These are phyloP conservation scores for Scutellaria minor DNA, from an alignment of 257 asterid species.

Conservation along the genomic window DNA sequence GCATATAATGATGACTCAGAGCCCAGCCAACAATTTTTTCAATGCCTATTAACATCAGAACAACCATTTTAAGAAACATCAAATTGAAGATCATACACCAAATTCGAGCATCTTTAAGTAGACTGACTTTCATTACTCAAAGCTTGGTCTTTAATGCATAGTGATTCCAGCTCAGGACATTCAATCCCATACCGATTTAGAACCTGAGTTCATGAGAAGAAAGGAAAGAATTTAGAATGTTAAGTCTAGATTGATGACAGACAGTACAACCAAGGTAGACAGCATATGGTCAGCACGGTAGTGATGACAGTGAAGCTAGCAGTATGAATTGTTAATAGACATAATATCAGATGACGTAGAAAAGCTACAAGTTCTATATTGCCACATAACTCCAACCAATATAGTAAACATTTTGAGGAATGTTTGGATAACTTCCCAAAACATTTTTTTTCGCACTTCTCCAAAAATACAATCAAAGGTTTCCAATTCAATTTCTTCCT, in stretches of 20 bases:
- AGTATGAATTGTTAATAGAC: neutral
- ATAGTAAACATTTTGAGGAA: no score
- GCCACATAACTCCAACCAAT: slow-evolving; percentile 8
- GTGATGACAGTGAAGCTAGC: slow-evolving; percentile 5
- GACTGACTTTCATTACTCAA: slow-evolving; percentile 79
- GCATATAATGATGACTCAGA: slow-evolving; percentile 83
- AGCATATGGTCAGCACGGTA: neutral
- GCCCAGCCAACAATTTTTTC: slow-evolving; percentile 89
- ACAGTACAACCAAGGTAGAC: neutral
- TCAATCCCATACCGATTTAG: slow-evolving; percentile 64
- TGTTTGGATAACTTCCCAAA: no score
- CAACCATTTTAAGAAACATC: slow-evolving; percentile 30
- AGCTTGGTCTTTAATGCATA: slow-evolving; percentile 83
- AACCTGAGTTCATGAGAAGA: slow-evolving; percentile 53
- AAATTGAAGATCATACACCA: slow-evolving; percentile 16
- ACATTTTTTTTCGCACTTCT: no score
- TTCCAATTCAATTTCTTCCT: no score
- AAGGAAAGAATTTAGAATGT: slow-evolving; percentile 2
- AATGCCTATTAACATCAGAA: slow-evolving; percentile 55
- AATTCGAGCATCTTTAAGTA: slow-evolving; percentile 31
- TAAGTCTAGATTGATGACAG: slow-evolving; percentile 18
- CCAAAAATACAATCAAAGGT: no score
- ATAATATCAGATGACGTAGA: neutral
- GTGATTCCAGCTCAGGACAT: slow-evolving; percentile 74
- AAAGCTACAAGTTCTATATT: slow-evolving; percentile 1